Conservation (phyloP, 78 protist genomes). For the Tieghemostelium lacteum region DNA sequence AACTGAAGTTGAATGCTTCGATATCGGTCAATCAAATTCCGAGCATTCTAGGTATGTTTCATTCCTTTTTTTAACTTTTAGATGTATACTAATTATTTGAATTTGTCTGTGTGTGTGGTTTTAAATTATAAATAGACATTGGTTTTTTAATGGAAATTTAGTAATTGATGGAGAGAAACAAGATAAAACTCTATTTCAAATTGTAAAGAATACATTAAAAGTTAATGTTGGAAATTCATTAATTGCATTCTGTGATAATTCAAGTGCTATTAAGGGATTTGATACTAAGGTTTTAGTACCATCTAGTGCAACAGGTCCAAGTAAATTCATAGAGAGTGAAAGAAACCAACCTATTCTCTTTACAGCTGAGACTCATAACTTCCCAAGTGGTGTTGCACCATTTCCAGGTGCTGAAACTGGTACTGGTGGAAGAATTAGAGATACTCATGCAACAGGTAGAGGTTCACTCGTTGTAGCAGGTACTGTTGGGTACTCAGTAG, state of each 20-base stretch:
- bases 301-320: conserved; percentile 12
- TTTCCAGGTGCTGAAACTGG: conserved; percentile 95
- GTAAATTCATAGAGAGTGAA: conserved; percentile 14
- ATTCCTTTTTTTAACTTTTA: background rate
- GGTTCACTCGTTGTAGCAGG: conserved; percentile 92
- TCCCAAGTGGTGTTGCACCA: conserved; percentile 95
- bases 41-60: conserved; percentile 66
- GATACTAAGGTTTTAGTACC: conserved; percentile 67
- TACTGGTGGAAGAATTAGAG: conserved; percentile 96
- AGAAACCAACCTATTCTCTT: conserved; percentile 83
- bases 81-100: background rate
- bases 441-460: conserved; percentile 91
- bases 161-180: conserved; percentile 84
- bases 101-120: background rate
- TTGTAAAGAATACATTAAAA: conserved; percentile 84
- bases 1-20: conserved; percentile 93
- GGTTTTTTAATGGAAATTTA: conserved; percentile 88
- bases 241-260: conserved; percentile 95
- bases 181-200: conserved; percentile 78
- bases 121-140: conserved; percentile 70
- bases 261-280: conserved; percentile 83
- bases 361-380: conserved; percentile 98
- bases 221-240: conserved; percentile 61
- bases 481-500: conserved; percentile 86
- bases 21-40: conserved; percentile 87